Conservation (phyloP, 2,329 filamentous ascomycete species). For the Paecilomyces sp. region DNA sequence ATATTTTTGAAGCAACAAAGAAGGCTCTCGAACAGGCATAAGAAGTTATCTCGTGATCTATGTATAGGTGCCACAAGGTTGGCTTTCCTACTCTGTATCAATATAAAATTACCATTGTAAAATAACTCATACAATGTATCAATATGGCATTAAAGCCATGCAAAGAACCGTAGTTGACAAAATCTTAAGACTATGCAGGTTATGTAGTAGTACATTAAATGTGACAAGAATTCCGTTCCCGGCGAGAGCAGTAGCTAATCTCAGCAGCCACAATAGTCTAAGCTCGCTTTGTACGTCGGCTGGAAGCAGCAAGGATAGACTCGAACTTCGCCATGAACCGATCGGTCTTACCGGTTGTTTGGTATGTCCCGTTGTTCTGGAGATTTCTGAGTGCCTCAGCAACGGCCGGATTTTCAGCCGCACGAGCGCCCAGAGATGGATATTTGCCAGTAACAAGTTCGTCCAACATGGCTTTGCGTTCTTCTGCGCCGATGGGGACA, state of each 20-base stretch:
- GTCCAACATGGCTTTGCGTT: conserved; percentile 21
- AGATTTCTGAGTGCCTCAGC: conserved; percentile 27
- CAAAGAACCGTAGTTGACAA: neutral
- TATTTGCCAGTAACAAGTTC: conserved; percentile 29
- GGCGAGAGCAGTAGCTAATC: neutral
- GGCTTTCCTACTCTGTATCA: neutral
- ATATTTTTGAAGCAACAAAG: conserved; percentile 35
- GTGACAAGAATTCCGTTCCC: neutral
- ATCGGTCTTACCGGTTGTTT: conserved; percentile 25
- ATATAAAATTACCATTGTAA: neutral
- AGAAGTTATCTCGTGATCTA: conserved; percentile 2
- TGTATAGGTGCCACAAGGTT: neutral
- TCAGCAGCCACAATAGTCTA: conserved; percentile 2
- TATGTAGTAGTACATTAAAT: neutral
- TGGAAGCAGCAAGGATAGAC: conserved; percentile 23
- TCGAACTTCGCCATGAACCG: conserved; percentile 32
- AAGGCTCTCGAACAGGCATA: conserved; percentile 29
- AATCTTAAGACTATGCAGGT: neutral
- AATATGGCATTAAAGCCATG: neutral
- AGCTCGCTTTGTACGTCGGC: conserved; percentile 19
- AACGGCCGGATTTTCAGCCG: conserved; percentile 18
- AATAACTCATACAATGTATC: neutral
- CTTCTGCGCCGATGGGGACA: conserved; percentile 14
- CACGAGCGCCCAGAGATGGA: conserved; percentile 9
- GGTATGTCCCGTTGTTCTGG: conserved; percentile 35